Conservation (phyloP, 1,284 basidiomycete species). For the Ustilago shanxiensis region DNA sequence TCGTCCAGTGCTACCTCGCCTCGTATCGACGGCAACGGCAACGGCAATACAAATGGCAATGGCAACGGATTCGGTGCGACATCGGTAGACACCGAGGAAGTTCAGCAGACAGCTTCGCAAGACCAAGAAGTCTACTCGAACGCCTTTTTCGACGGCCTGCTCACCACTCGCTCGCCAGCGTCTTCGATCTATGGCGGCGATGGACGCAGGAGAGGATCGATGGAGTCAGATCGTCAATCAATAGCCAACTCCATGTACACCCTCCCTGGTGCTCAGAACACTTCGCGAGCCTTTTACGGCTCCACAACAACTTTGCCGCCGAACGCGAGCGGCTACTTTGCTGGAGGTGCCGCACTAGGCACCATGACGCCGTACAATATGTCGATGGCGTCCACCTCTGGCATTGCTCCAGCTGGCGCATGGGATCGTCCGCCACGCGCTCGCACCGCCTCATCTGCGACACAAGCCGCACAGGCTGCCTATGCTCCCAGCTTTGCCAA, state of each 20-base stretch:
- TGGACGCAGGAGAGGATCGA: constrained; percentile 47
- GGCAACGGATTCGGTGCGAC: not conserved
- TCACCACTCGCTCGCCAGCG: constrained; percentile 46
- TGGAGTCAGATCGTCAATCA: constrained; percentile 60
- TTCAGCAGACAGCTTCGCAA: constrained; percentile 34
- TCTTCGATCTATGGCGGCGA: constrained; percentile 61
- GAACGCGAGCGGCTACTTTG: constrained; percentile 40
- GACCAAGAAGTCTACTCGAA: constrained; percentile 48
- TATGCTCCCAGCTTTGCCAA: constrained; percentile 47
- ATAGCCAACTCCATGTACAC: constrained; percentile 60
- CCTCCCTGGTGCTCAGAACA: constrained; percentile 40
- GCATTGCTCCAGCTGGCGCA: constrained; percentile 7
- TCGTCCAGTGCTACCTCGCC: constrained; percentile 31
- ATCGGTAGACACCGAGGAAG: constrained; percentile 18
- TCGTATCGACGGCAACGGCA: constrained; percentile 24
- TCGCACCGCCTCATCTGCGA: constrained; percentile 58
- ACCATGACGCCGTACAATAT: constrained; percentile 43
- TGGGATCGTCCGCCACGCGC: constrained; percentile 53
- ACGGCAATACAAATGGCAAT: constrained; percentile 1
- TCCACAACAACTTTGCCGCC: constrained; percentile 43
- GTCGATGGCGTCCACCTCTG: constrained; percentile 25
- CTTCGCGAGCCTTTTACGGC: constrained; percentile 49
- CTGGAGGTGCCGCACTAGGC: constrained; percentile 25
- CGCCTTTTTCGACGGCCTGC: constrained; percentile 47
- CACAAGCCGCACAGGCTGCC: constrained; percentile 58